A percentile compares a stretch with the other conserved stretches of the same genome.
Conservation (phyloP, 805 yeast genomes). For the Schwanniomyces polymorphus region DNA sequence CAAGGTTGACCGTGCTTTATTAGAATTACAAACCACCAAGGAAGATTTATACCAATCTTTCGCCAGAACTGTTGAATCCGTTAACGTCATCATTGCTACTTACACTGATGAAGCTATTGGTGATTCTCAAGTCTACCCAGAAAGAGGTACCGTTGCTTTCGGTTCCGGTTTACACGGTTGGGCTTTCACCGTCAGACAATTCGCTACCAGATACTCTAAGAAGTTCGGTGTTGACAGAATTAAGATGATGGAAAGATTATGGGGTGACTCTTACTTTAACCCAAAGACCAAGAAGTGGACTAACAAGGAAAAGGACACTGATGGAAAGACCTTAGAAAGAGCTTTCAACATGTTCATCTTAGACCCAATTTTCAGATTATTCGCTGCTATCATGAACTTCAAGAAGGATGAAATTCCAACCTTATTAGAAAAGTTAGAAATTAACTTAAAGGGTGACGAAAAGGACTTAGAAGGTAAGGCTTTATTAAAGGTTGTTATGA, state of each 20-base stretch:
- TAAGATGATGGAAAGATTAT: constrained; percentile 98
- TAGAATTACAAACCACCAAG: constrained; percentile 98
- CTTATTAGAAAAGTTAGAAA: constrained; percentile 91
- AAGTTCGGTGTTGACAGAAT: constrained; percentile 98
- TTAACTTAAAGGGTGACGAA: constrained; percentile 91
- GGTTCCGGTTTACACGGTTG: constrained; percentile 99
- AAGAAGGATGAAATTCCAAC: constrained; percentile 95
- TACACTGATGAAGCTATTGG: constrained; percentile 89
- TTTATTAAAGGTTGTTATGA: constrained; percentile 96
- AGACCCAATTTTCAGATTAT: constrained; percentile 98
- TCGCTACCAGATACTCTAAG: constrained; percentile 96
- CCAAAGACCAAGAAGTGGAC: constrained; percentile 99
- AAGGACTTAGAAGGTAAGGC: constrained; percentile 99
- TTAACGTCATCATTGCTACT: constrained; percentile 96
- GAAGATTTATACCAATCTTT: constrained; percentile 98
- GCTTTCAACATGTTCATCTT: constrained; percentile 99
- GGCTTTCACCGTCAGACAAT: constrained; percentile 99
- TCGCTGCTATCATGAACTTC: constrained; percentile 97
- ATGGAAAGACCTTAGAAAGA: constrained; percentile 94
- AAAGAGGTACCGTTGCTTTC: constrained; percentile 97
- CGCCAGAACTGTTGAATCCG: constrained; percentile 98
- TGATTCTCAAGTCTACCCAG: constrained; percentile 98
- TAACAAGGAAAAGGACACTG: constrained; percentile 92
- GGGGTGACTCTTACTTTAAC: constrained; percentile 99
- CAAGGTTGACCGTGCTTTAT: constrained; percentile 99